These are phyloP conservation scores for Penicillium expansum DNA, from an alignment of 2,329 filamentous ascomycete species.

Conservation along the genomic window DNA sequence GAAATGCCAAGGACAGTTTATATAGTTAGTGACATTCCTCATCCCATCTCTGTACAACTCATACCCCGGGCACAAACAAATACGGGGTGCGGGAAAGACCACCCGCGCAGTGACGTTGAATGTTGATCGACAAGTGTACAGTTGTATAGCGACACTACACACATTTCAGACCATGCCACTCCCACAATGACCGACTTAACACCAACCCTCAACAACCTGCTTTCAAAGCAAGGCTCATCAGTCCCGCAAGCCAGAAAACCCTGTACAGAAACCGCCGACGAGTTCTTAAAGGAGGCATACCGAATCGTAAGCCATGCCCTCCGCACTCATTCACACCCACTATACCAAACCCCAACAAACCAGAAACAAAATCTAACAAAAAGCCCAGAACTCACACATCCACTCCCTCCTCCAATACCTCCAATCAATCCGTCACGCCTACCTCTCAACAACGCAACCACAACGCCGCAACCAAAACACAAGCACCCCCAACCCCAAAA, in stretches of 20 bases:
- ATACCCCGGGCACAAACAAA: background rate
- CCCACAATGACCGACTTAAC: conserved; percentile 44
- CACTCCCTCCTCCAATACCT: conserved; percentile 76
- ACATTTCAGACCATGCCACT: conserved; percentile 9
- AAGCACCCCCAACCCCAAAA: conserved; percentile 16
- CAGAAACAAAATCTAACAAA: conserved; percentile 1
- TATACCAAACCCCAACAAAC: background rate
- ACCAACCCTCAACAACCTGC: conserved; percentile 34
- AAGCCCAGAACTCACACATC: conserved; percentile 74
- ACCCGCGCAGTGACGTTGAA: conserved; percentile 14
- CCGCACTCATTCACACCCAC: background rate
- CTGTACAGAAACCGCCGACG: conserved; percentile 58
- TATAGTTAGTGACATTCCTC: background rate
- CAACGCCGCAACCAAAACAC: conserved; percentile 39
- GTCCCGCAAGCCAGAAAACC: conserved; percentile 19
- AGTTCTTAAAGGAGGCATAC: conserved; percentile 91
- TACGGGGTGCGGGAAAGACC: conserved; percentile 7
- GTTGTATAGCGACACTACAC: conserved; percentile 2
- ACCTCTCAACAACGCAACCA: conserved; percentile 75
- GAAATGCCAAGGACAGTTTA: background rate
- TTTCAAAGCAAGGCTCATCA: conserved; percentile 36
- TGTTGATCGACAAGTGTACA: conserved; percentile 12
- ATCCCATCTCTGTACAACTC: background rate
- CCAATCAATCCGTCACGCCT: conserved; percentile 78
- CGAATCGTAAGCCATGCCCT: conserved; percentile 63